Evolutionary conservation across 1,284 basidiomycete genomes (phyloP).

Genomic region (Dichomitus squalens): DNA sequence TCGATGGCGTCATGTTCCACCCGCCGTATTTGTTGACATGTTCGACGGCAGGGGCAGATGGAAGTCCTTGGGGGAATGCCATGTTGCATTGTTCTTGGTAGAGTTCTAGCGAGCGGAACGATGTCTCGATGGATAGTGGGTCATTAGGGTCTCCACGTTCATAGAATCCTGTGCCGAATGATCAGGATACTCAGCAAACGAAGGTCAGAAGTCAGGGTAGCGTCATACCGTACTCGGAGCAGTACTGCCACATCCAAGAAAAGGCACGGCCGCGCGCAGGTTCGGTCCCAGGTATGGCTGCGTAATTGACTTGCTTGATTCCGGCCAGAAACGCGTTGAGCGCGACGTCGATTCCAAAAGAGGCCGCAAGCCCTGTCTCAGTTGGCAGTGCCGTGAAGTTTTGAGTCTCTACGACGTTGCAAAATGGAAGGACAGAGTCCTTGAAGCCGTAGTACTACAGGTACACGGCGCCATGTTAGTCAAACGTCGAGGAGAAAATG

Average conservation of each 20-base stretch:
- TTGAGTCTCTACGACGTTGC: slow-evolving; percentile 47
- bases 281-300: slow-evolving; percentile 41
- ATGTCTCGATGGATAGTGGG: slow-evolving; percentile 49
- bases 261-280: slow-evolving; percentile 45
- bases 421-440: slow-evolving; percentile 48
- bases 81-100: slow-evolving; percentile 48
- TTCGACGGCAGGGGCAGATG: slow-evolving; percentile 42
- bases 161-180: slow-evolving; percentile 41
- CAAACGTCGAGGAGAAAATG: background rate
- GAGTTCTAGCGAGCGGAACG: slow-evolving; percentile 44
- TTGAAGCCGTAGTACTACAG: slow-evolving; percentile 49
- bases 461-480: background rate
- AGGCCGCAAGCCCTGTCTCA: slow-evolving; percentile 41
- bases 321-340: slow-evolving; percentile 45
- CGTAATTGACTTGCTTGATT: slow-evolving; percentile 47
- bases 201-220: background rate
- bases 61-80: slow-evolving; percentile 40
- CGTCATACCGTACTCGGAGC: slow-evolving; percentile 50
- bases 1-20: slow-evolving; percentile 52
- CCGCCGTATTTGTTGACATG: slow-evolving; percentile 52
- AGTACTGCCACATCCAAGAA: slow-evolving; percentile 58
- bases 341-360: slow-evolving; percentile 37
- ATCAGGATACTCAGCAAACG: background rate
- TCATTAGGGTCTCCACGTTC: slow-evolving; percentile 49
- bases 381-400: slow-evolving; percentile 42